phyloP scores from a whole-genome alignment of 345 rosid species.

The Durio zibethinus region DNA sequence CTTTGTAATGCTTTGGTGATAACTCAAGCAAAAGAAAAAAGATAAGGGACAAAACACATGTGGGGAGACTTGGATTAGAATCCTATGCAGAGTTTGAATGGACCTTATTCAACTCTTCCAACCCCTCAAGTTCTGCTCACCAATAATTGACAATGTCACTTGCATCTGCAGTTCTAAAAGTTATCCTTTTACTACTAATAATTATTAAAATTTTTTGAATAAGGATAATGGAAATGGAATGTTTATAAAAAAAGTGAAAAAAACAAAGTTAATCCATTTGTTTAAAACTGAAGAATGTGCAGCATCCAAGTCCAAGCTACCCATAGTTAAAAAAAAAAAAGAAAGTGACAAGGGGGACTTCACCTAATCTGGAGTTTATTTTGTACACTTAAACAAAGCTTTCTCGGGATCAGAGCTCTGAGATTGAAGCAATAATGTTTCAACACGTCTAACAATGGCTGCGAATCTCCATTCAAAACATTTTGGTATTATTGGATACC shows the following conservation, averaged over 20 bases:
- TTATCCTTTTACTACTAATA: not conserved
- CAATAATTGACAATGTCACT: conserved; percentile 38
- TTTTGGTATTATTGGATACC: conserved; percentile 30
- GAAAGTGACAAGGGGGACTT: conserved; percentile 19
- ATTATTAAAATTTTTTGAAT: not conserved
- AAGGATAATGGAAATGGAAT: conserved; percentile 7
- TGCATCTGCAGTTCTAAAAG: not conserved
- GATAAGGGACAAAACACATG: conserved; percentile 23
- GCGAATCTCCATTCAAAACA: no score
- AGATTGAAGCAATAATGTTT: conserved; percentile 16
- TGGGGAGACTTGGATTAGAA: conserved; percentile 39
- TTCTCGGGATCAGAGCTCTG: conserved; percentile 35
- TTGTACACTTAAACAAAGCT: conserved; percentile 20
- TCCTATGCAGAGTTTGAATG: conserved; percentile 47
- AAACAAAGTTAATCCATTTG: not conserved
- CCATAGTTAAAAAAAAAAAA: conserved; percentile 4
- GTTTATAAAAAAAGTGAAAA: not conserved
- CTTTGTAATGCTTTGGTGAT: conserved; percentile 20
- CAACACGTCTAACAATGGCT: conserved; percentile 21
- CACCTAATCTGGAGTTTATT: conserved; percentile 25
- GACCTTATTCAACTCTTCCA: conserved; percentile 27
- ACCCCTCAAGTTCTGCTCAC: conserved; percentile 12
- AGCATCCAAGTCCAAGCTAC: not conserved
- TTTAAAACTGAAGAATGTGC: conserved; percentile 14
- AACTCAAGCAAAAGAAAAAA: conserved; percentile 12